These are phyloP conservation scores for Pythium dissimile DNA, from an alignment of 352 stramenopile species.

Conservation along the genomic window DNA sequence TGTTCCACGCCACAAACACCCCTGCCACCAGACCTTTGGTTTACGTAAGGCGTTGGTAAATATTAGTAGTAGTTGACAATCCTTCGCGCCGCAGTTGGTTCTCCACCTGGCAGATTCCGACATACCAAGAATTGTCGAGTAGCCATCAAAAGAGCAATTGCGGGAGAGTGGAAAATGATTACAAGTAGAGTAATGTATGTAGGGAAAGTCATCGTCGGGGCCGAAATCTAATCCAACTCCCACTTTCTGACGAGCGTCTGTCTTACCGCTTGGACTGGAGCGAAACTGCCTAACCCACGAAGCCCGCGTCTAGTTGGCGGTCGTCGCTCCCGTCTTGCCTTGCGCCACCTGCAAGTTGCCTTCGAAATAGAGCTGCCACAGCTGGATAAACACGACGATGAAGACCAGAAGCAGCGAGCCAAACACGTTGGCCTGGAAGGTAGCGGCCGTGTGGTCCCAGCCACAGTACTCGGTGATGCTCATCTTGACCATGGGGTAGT, in stretches of 20 bases:
- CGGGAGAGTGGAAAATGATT: slow-evolving; percentile 11
- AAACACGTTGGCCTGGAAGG: slow-evolving; percentile 83
- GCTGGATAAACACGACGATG: slow-evolving; percentile 85
- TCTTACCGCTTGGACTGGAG: too few species aligned
- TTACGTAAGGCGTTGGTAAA: too few species aligned
- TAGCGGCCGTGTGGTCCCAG: slow-evolving; percentile 83
- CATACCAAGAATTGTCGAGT: too few species aligned
- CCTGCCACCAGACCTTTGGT: too few species aligned
- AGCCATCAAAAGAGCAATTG: too few species aligned
- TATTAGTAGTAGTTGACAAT: too few species aligned
- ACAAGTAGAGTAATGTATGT: slow-evolving; percentile 27
- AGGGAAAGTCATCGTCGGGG: slow-evolving; percentile 2
- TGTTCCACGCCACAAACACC: too few species aligned
- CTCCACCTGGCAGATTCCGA: too few species aligned
- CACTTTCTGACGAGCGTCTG: too few species aligned
- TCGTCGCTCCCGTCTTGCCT: slow-evolving; percentile 24
- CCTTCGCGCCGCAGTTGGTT: too few species aligned
- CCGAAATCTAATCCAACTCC: slow-evolving; percentile 17
- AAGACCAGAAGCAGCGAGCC: slow-evolving; percentile 78
- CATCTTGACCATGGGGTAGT: slow-evolving; percentile 91
- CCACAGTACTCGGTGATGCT: slow-evolving; percentile 89
- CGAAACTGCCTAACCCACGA: neutral
- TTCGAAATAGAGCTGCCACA: slow-evolving; percentile 85
- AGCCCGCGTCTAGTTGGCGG: neutral
- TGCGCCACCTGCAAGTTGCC: slow-evolving; percentile 65